A percentile compares a stretch with the other conserved stretches of the same genome.
phyloP scores from a whole-genome alignment of 2,329 filamentous ascomycete genomes.

The Cadophora sp. region DNA sequence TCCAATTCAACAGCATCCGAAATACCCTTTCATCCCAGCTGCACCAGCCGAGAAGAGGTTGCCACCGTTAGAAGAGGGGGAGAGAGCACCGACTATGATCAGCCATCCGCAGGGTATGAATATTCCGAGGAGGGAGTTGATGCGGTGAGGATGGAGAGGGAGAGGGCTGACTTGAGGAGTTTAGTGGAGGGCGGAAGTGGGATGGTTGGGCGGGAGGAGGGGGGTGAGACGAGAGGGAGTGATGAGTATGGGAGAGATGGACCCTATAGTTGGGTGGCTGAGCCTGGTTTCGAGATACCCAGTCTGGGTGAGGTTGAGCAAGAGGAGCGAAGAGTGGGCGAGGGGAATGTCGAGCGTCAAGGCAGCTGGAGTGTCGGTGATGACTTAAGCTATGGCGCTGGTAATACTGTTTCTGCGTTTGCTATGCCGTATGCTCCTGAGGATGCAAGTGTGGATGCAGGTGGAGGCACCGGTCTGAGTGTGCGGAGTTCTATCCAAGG shows the following conservation, averaged over 20 bases:
- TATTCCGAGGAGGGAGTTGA: background rate
- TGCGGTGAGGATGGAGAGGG: background rate
- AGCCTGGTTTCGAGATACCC: no score
- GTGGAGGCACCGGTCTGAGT: background rate
- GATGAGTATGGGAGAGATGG: no score
- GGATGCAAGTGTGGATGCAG: background rate
- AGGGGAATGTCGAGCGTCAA: no score
- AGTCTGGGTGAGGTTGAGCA: no score
- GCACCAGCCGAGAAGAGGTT: no score
- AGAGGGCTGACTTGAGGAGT: background rate
- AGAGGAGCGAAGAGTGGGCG: no score
- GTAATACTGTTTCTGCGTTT: background rate
- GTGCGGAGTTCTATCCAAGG: background rate
- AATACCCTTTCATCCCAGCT: background rate
- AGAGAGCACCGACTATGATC: background rate
- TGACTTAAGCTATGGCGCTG: background rate
- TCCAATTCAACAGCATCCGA: background rate
- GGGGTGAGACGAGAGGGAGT: background rate
- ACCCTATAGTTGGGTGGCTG: no score
- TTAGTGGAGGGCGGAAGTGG: background rate
- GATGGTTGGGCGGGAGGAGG: background rate
- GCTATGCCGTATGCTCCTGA: no score
- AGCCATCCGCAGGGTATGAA: background rate
- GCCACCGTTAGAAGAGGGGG: no score
- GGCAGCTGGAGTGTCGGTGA: background rate